Base-by-base conservation (phyloP, 2,329 filamentous ascomycete species). In the Ilyonectria robusta region DNA sequence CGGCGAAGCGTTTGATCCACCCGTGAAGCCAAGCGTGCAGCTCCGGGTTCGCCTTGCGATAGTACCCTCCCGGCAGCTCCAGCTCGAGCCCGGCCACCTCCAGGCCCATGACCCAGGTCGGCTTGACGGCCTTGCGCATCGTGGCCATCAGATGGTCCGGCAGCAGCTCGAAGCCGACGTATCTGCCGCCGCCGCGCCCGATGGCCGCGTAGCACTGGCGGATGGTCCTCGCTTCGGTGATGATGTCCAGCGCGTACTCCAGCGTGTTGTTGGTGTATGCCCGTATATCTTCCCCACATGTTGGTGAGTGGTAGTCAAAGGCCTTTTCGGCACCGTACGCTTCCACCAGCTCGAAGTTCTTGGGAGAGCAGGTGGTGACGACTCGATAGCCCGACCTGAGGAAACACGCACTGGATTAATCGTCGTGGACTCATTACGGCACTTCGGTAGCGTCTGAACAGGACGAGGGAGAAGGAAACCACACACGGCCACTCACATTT, bases 291-390 rank as follows among this genome's bases (percentile, higher is more conserved):
- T 66, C 65, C 6, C 72, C 81, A 67, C 78, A 81, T 2, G 74
- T 77, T 0, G 79, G 68, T 0, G 71, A 75, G 46, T 73, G 69
- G 70, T 88, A 85, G 74, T 88, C 84, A 70, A 87, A 86, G 6
- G 77, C 78, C 5, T 76, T 72, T 6, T 78, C 79, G 1, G 86
- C 86, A 1, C 86, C 86, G 35, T 78, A 80, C 0, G 62, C 63
- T 40, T 78, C 76, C n/a, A 81, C 82, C 1, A 85, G 77, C 2
- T 79, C 79, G 57, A 80, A 80, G 68, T 85, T 87, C 37, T 67
- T 59, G 0, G 82, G 78, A 0, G 84, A 85, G 68, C 82, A 84
- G 1, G 84, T 86, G 0, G 83, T 77, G n/a, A 86, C 81, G 4
- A 82, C 79, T 21, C 21, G 0, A 66, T 76, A 17, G 15, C 81